These are phyloP conservation scores for Trichoderma sp. DNA, from an alignment of 2,329 filamentous ascomycete species.

Conservation along the genomic window DNA sequence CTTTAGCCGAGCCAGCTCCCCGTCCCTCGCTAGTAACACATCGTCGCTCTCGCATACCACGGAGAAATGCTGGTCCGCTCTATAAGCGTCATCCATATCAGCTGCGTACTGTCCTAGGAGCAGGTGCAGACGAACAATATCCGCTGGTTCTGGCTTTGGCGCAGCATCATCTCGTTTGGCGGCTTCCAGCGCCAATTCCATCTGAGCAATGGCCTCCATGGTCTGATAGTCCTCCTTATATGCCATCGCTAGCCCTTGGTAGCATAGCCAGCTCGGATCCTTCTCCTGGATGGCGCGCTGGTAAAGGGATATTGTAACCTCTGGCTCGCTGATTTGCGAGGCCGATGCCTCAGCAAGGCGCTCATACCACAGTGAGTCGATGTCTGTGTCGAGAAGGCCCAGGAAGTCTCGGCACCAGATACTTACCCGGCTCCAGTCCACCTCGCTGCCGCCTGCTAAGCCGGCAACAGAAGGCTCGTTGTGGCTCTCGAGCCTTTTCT, in stretches of 20 bases:
- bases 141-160: background rate
- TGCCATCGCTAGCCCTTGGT: background rate
- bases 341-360: background rate
- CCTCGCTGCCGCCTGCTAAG: background rate
- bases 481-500: background rate
- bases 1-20: background rate
- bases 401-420: conserved; percentile 6
- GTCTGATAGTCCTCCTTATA: background rate
- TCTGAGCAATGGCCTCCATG: background rate
- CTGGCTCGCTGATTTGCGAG: background rate
- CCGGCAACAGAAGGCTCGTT: background rate
- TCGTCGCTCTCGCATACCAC: background rate
- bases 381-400: background rate
- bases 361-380: conserved; percentile 9
- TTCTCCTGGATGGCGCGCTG: conserved; percentile 3
- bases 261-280: background rate
- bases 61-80: conserved; percentile 2
- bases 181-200: background rate
- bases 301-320: background rate
- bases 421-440: background rate
- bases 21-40: background rate
- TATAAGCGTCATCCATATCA: background rate
- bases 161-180: background rate
- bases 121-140: background rate
- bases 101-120: background rate